These are phyloP conservation scores for Botrytis porri DNA, from an alignment of 2,329 filamentous ascomycete species.

Conservation along the genomic window DNA sequence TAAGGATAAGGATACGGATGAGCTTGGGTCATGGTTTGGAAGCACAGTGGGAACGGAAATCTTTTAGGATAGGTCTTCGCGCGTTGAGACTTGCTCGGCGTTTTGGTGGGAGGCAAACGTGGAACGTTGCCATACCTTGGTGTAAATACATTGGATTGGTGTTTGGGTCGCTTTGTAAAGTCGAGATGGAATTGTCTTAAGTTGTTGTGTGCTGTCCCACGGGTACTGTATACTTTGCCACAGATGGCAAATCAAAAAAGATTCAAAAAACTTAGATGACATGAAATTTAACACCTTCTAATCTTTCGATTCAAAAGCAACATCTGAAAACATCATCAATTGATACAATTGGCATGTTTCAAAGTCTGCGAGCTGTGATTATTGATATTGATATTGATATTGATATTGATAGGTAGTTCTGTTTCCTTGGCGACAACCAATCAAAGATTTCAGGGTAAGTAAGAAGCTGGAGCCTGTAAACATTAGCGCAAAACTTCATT, in stretches of 20 bases:
- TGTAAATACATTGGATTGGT: neutral
- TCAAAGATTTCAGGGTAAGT: conserved; percentile 1
- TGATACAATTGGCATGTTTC: neutral
- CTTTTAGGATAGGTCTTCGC: conserved; percentile 30
- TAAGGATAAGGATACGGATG: conserved; percentile 44
- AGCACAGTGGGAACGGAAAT: conserved; percentile 33
- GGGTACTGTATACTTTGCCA: neutral
- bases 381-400: neutral
- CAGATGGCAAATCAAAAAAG: neutral
- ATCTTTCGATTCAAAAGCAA: neutral
- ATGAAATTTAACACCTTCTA: neutral
- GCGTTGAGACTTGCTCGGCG: neutral
- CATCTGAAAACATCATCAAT: neutral
- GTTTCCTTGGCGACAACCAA: neutral
- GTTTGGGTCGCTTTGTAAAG: neutral
- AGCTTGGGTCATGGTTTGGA: conserved; percentile 82
- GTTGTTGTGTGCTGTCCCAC: neutral
- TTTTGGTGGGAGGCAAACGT: neutral
- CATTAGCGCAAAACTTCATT: conserved; percentile 17
- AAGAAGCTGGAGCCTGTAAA: conserved; percentile 6
- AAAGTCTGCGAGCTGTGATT: neutral
- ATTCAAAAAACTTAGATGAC: neutral
- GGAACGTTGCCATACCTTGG: neutral
- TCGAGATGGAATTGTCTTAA: neutral
- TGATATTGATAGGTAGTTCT: neutral